phyloP scores from a whole-genome alignment of 2,329 filamentous ascomycete genomes.

The Botrytis squamosa region DNA sequence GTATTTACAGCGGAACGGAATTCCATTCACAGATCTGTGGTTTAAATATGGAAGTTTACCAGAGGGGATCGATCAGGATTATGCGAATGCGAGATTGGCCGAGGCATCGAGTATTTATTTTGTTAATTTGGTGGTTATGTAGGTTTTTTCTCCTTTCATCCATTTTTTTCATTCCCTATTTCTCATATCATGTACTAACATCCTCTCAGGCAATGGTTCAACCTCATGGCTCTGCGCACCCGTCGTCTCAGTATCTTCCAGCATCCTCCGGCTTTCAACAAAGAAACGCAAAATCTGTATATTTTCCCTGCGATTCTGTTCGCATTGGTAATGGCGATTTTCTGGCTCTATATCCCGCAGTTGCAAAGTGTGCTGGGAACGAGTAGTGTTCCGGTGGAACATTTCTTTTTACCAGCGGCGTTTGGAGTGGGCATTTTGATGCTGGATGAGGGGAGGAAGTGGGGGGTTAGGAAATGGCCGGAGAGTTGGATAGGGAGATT shows the following conservation, averaged over 20 bases:
- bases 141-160: not conserved
- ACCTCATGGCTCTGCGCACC: conserved; percentile 64
- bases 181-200: not conserved
- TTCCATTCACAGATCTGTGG: conserved; percentile 64
- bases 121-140: conserved; percentile 73
- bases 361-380: conserved; percentile 61
- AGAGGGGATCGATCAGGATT: conserved; percentile 46
- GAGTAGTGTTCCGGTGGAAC: conserved; percentile 61
- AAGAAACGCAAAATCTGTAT: conserved; percentile 56
- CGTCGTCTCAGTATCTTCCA: conserved; percentile 65
- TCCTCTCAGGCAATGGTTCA: conserved; percentile 60
- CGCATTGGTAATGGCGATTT: conserved; percentile 62
- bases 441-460: conserved; percentile 66
- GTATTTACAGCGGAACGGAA: conserved; percentile 59
- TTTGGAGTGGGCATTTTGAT: conserved; percentile 64
- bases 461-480: conserved; percentile 57
- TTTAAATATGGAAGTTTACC: conserved; percentile 59
- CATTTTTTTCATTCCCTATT: not conserved
- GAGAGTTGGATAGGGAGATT: conserved; percentile 54
- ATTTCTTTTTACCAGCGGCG: conserved; percentile 72
- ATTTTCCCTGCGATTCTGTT: conserved; percentile 71
- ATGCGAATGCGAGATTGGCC: conserved; percentile 47
- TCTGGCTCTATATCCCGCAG: conserved; percentile 65
- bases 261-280: conserved; percentile 66
- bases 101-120: conserved; percentile 61